phyloP scores from a whole-genome alignment of 352 stramenopile genomes.

The Phytophthora chlamydospora region DNA sequence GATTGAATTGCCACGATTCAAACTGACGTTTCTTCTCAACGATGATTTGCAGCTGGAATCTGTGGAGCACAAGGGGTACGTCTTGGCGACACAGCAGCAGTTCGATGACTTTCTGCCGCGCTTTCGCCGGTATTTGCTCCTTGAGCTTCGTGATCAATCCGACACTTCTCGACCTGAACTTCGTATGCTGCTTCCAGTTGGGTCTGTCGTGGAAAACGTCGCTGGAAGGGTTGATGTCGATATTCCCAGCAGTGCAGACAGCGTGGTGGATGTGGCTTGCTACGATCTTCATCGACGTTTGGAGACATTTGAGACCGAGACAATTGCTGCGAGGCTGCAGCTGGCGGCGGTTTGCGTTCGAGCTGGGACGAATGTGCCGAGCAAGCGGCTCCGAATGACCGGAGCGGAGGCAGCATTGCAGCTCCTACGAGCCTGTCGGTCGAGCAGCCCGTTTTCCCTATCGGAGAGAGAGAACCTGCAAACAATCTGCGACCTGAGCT shows the following conservation, averaged over 20 bases:
- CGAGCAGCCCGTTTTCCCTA: conserved; percentile 36
- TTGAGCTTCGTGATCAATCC: conserved; percentile 18
- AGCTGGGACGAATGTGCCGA: conserved; percentile 36
- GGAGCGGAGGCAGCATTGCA: conserved; percentile 50
- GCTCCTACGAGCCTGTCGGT: conserved; percentile 45
- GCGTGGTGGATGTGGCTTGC: conserved; percentile 25
- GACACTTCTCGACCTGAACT: conserved; percentile 25
- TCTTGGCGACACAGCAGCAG: conserved; percentile 42
- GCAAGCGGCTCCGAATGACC: conserved; percentile 48
- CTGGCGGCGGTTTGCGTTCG: conserved; percentile 46
- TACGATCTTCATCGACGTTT: conserved; percentile 48
- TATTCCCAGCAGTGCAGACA: conserved; percentile 8
- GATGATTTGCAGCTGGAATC: conserved; percentile 30
- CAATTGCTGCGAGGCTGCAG: conserved; percentile 44
- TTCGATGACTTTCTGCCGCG: conserved; percentile 45
- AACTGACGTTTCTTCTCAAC: conserved; percentile 43
- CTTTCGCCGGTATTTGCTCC: conserved; percentile 47
- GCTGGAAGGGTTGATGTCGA: conserved; percentile 32
- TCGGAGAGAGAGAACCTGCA: conserved; percentile 30
- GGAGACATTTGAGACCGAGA: conserved; percentile 39
- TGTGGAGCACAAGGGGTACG: conserved; percentile 46
- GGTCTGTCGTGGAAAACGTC: conserved; percentile 20
- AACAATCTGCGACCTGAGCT: conserved; percentile 38
- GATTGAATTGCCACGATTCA: conserved; percentile 53
- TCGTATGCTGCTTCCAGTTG: conserved; percentile 46